These are phyloP conservation scores for Chaetothyriales sp. DNA, from an alignment of 2,329 filamentous ascomycete species.

Conservation along the genomic window DNA sequence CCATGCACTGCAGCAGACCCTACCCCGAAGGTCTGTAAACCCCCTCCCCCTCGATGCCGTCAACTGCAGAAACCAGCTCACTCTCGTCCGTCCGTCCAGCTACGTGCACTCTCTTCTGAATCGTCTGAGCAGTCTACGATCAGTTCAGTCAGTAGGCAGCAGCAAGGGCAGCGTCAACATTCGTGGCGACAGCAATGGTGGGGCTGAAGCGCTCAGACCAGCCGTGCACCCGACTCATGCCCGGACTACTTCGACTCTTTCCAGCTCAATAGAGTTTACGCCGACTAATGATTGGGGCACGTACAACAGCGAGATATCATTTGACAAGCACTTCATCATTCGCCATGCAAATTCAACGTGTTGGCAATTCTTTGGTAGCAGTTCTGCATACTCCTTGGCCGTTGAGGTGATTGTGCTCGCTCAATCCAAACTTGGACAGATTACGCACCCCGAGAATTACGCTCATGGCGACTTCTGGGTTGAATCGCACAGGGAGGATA, in stretches of 20 bases:
- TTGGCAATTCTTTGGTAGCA: constrained; percentile 19
- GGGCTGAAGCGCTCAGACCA: neutral
- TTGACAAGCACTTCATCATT: constrained; percentile 19
- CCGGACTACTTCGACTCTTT: neutral
- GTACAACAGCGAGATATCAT: constrained; percentile 15
- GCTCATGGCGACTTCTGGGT: constrained; percentile 16
- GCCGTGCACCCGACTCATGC: neutral
- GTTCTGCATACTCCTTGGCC: constrained; percentile 16
- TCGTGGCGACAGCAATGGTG: neutral
- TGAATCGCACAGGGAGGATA: constrained; percentile 8
- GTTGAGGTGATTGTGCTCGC: constrained; percentile 19
- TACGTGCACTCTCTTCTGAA: constrained; percentile 19
- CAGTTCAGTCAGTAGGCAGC: constrained; percentile 14
- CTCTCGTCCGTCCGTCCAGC: constrained; percentile 6
- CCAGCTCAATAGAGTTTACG: neutral
- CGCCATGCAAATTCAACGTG: constrained; percentile 17
- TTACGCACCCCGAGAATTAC: constrained; percentile 16
- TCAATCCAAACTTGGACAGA: constrained; percentile 15
- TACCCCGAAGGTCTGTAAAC: constrained; percentile 19
- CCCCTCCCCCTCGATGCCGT: neutral
- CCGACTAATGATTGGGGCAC: constrained; percentile 13
- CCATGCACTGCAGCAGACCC: constrained; percentile 19
- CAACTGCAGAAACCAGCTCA: neutral
- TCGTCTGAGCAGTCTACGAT: constrained; percentile 13
- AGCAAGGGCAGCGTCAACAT: constrained; percentile 5